Conservation (phyloP, 2,329 filamentous ascomycete genomes). For the Graphiopsis chlorocephala region DNA sequence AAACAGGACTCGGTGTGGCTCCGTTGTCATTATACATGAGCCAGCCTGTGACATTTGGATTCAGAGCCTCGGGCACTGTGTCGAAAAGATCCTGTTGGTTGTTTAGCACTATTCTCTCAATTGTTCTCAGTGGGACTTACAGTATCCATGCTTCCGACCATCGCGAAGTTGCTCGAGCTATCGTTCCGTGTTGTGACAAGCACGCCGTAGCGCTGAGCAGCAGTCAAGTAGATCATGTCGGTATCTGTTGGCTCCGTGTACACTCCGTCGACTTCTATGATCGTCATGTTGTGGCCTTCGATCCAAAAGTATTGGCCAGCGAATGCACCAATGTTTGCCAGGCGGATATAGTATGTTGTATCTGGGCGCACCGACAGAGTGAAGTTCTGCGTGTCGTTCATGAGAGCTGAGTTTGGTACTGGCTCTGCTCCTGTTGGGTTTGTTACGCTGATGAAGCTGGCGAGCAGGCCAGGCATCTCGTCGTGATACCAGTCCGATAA, state of each 20-base stretch:
- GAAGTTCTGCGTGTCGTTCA: slow-evolving; percentile 59
- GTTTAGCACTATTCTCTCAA: slow-evolving; percentile 17
- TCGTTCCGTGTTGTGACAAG: slow-evolving; percentile 61
- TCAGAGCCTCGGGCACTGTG: slow-evolving; percentile 61
- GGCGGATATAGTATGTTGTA: slow-evolving; percentile 62
- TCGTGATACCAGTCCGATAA: slow-evolving; percentile 75
- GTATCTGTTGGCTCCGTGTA: slow-evolving; percentile 60
- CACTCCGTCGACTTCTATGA: slow-evolving; percentile 70
- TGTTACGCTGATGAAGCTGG: slow-evolving; percentile 52
- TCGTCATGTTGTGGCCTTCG: slow-evolving; percentile 62
- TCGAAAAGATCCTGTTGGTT: slow-evolving; percentile 57
- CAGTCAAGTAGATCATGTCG: slow-evolving; percentile 62
- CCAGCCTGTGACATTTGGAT: slow-evolving; percentile 60
- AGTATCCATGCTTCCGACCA: slow-evolving; percentile 52
- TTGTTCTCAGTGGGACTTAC: slow-evolving; percentile 24
- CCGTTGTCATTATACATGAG: slow-evolving; percentile 54
- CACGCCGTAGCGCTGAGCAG: slow-evolving; percentile 69
- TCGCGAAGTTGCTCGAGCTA: slow-evolving; percentile 57
- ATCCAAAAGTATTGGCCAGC: slow-evolving; percentile 70
- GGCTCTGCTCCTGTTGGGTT: slow-evolving; percentile 63
- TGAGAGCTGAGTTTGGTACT: slow-evolving; percentile 61
- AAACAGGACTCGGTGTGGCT: slow-evolving; percentile 48
- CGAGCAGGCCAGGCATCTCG: slow-evolving; percentile 49
- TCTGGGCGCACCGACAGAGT: slow-evolving; percentile 48
- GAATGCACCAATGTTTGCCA: slow-evolving; percentile 69